Percentiles rank a stretch among this genome's conserved stretches.
Evolutionary conservation across 257 asterid species (phyloP).

Genomic region (Orobanche coerulescens): DNA sequence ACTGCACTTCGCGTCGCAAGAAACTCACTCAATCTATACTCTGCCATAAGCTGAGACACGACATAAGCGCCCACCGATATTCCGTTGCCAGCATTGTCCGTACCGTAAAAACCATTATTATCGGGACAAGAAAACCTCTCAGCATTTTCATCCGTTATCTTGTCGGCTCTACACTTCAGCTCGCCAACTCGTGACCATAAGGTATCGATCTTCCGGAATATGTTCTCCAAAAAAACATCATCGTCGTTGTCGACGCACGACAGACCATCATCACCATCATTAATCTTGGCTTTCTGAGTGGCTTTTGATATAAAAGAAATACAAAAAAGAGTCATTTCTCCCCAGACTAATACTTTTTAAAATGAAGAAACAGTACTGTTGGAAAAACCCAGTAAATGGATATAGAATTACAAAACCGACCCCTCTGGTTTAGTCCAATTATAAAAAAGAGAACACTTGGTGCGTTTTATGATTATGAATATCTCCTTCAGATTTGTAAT

Average conservation of each 20-base stretch:
- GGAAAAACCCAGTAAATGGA: no score
- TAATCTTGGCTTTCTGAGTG: conserved; percentile 19
- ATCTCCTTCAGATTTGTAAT: no score
- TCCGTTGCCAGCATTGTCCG: conserved; percentile 6
- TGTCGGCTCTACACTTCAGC: conserved; percentile 35
- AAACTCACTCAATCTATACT: conserved; percentile 26
- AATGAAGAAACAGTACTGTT: no score
- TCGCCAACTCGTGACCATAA: conserved; percentile 33
- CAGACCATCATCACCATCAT: conserved; percentile 28
- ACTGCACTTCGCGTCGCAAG: conserved; percentile 30
- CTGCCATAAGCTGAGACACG: conserved; percentile 48
- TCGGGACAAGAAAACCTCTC: conserved; percentile 21
- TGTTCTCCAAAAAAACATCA: conserved; percentile 23
- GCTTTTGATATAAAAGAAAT: conserved; percentile 25
- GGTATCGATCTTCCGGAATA: conserved; percentile 31
- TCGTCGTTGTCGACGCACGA: conserved; percentile 24
- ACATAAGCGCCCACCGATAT: conserved; percentile 20
- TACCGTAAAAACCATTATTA: background rate
- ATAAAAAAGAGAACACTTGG: no score
- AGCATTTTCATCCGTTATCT: conserved; percentile 30
- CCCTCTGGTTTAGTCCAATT: background rate
- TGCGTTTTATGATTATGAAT: no score
- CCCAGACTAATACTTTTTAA: background rate
- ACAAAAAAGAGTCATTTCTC: background rate
- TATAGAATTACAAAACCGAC: background rate